phyloP scores from a whole-genome alignment of 2,329 filamentous ascomycete species.

The Periconia sp. region DNA sequence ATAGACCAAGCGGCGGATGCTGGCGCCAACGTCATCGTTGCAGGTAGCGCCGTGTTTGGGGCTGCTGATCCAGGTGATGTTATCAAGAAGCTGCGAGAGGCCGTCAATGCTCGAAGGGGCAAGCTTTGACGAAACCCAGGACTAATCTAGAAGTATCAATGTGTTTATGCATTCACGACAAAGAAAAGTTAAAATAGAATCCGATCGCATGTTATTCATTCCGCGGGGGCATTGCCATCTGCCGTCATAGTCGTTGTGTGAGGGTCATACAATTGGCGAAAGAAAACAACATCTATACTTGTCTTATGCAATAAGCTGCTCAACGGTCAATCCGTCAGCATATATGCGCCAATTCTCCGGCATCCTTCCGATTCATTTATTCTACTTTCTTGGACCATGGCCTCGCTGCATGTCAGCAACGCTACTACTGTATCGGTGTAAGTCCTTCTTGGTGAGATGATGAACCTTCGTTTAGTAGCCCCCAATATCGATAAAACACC shows the following conservation, averaged over 20 bases:
- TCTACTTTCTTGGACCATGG: not conserved
- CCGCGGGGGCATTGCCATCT: no score
- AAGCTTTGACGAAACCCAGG: conserved; percentile 39
- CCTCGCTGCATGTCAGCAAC: not conserved
- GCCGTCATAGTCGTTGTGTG: no score
- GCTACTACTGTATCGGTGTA: not conserved
- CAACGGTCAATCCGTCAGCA: no score
- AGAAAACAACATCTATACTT: no score
- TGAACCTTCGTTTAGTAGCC: not conserved
- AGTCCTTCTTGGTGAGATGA: not conserved
- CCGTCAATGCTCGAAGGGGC: conserved; percentile 66
- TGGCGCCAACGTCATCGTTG: conserved; percentile 96
- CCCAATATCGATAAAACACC: not conserved
- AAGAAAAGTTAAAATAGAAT: conserved; percentile 3
- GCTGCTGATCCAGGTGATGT: conserved; percentile 86
- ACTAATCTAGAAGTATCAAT: conserved; percentile 1
- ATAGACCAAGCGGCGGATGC: conserved; percentile 94
- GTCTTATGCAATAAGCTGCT: no score
- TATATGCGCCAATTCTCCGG: no score
- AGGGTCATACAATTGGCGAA: no score
- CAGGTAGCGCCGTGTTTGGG: conserved; percentile 93
- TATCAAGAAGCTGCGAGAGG: conserved; percentile 75
- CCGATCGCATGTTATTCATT: not conserved
- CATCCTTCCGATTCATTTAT: no score
- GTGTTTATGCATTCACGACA: conserved; percentile 1